Evolutionary conservation across 768 basidiomycete genomes (phyloP).

Genomic region (Mycena vulgaris): DNA sequence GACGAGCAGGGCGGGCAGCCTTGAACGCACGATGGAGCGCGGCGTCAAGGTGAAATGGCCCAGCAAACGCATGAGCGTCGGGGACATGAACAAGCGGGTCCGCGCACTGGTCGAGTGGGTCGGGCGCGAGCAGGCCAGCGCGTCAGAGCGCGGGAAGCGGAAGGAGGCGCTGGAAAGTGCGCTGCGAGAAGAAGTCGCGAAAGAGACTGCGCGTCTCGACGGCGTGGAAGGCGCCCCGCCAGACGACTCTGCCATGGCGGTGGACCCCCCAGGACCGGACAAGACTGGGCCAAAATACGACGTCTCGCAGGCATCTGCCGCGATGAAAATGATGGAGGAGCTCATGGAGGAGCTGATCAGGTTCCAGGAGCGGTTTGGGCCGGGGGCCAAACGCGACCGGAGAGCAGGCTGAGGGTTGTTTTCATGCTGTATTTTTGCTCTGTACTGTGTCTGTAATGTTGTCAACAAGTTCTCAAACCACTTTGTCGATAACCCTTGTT

Average conservation of each 20-base stretch:
- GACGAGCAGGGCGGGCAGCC: conserved; percentile 61
- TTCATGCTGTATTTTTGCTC: conserved; percentile 10
- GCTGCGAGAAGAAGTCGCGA: conserved; percentile 53
- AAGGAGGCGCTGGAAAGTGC: conserved; percentile 77
- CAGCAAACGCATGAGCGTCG: conserved; percentile 94
- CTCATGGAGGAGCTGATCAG: conserved; percentile 90
- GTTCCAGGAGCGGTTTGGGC: conserved; percentile 76
- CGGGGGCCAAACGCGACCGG: conserved; percentile 33
- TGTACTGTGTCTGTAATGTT: conserved; percentile 22
- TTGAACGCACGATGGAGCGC: conserved; percentile 77
- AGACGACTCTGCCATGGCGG: conserved; percentile 52
- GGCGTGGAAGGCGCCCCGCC: conserved; percentile 19
- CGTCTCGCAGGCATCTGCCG: conserved; percentile 51
- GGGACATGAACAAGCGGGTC: conserved; percentile 97
- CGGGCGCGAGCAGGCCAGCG: conserved; percentile 87
- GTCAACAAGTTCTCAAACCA: too few relatives aligned
- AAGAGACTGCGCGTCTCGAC: conserved; percentile 15
- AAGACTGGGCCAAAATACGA: conserved; percentile 37
- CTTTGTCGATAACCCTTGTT: too few relatives aligned
- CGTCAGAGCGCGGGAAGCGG: conserved; percentile 78
- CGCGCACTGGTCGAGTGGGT: conserved; percentile 94
- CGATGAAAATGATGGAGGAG: conserved; percentile 92
- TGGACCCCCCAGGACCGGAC: conserved; percentile 43
- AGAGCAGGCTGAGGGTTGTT: conserved; percentile 3
- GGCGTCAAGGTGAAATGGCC: conserved; percentile 96